Conservation (phyloP, 306 rosid genomes). For the Malus domestica region DNA sequence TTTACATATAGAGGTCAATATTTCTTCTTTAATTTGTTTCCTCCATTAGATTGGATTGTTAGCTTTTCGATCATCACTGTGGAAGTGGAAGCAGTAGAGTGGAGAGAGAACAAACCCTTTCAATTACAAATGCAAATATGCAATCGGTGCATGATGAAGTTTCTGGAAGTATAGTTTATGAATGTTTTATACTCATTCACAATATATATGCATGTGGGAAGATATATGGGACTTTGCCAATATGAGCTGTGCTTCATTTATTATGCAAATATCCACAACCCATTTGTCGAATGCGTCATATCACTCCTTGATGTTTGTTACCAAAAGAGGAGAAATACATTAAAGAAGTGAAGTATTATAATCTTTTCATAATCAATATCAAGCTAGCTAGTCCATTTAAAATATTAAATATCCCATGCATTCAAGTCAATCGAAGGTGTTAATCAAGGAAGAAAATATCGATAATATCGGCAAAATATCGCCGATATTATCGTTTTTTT, state of each 20-base stretch:
- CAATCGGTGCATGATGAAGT: background rate
- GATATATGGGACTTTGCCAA: slow-evolving; percentile 3
- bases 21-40: background rate
- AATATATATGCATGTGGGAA: background rate
- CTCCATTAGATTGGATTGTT: background rate
- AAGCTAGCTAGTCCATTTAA: background rate
- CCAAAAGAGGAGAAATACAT: slow-evolving; percentile 7
- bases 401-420: no score
- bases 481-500: no score
- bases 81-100: background rate
- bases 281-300: background rate
- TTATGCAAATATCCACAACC: slow-evolving; percentile 1
- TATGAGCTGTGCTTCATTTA: background rate
- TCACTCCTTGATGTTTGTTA: slow-evolving; percentile 7
- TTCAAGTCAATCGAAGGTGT: background rate
- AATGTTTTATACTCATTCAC: background rate
- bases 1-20: background rate
- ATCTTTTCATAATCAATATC: background rate
- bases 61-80: background rate
- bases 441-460: no score
- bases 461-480: no score
- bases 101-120: background rate
- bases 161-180: background rate
- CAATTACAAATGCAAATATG: background rate
- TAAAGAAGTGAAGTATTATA: background rate